Base-by-base conservation (phyloP, 371 early-diverging fungal genomes). In the Mortierella sp. region DNA sequence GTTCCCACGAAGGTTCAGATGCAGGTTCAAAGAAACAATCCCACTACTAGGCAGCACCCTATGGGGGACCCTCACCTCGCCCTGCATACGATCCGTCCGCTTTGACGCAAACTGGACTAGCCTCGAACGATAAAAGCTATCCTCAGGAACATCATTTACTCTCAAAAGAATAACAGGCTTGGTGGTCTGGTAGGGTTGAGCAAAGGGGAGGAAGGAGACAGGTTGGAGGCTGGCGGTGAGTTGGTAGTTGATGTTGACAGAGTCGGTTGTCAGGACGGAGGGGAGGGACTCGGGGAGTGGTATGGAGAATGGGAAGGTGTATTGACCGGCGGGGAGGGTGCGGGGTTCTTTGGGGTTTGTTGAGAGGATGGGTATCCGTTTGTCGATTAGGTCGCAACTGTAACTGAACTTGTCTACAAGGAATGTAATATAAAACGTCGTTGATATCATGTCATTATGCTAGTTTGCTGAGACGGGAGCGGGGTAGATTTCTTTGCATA, bases 201-300 rank as follows among this genome's bases (percentile, higher is more conserved):
- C 41, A 35, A 78, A 78, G 4, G 78, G 56, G 21, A 78, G 27
- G 55, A 78, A 55, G n/a, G 78, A 78, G 32, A n/a, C 78, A 29
- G 58, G 60, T n/a, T 77, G 71, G 35, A 71, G 29, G 8, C 74
- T 74, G 35, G 74, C 65, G 29, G 51, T 68, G n/a, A 74, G 24
- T 74, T 79, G 79, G 68, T 79, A 79, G 24, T 74, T 74, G 71
- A 79, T 68, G 63, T 70, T 79, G 54, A 75, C 56, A 24, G 79
- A 55, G 70, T 27, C 35, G 0, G 75, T 75, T 4, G 79, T 46
- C 12, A 79, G 27, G 24, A 70, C 56, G 3, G 75, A 32, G 29
- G 75, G 75, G 3, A 79, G 65, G 16, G 21, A 46, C 16, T 41
- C 54, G 0, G 71, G 75, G 46, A 75, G 43, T 14, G 44, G 12